Percentiles rank a stretch among this genome's conserved stretches.
Evolutionary conservation across 1,139 yeast genomes (phyloP).

Genomic region (Chernovozyma sophiae-reginae): DNA sequence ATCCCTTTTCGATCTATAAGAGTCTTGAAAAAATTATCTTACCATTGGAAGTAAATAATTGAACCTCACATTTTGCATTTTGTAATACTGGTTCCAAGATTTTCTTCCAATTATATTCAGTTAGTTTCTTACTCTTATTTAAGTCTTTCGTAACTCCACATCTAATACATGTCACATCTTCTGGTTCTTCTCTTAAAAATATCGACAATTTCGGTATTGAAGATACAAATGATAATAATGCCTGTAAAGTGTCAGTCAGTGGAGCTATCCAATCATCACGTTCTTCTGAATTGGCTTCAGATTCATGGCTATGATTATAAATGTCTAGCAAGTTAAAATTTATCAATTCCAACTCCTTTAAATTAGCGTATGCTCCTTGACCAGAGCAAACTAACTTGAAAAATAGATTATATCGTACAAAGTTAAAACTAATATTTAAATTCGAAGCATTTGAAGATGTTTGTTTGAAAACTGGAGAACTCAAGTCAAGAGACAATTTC

Average conservation of each 20-base stretch:
- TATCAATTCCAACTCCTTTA: conserved; percentile 23
- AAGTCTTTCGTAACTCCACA: conserved; percentile 29
- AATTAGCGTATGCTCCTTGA: conserved; percentile 27
- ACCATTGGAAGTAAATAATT: conserved; percentile 14
- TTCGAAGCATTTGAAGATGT: conserved; percentile 9
- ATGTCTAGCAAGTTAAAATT: conserved; percentile 35
- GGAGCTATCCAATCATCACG: conserved; percentile 19
- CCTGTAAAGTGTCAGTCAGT: conserved; percentile 24
- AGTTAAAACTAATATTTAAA: conserved; percentile 23
- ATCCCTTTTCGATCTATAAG: too few relatives aligned
- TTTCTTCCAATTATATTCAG: conserved; percentile 25
- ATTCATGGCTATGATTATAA: conserved; percentile 15
- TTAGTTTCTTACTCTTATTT: conserved; percentile 5
- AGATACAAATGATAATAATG: conserved; percentile 24
- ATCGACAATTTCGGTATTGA: conserved; percentile 24
- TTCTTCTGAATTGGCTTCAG: conserved; percentile 11
- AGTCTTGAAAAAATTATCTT: conserved; percentile 2
- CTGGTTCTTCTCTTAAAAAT: conserved; percentile 19
- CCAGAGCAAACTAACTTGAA: conserved; percentile 42
- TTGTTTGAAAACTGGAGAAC: conserved; percentile 45
- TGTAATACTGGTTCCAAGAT: conserved; percentile 25
- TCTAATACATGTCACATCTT: conserved; percentile 27
- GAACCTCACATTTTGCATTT: conserved; percentile 16
- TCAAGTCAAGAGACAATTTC: conserved; percentile 42
- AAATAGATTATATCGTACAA: conserved; percentile 35